phyloP scores from a whole-genome alignment of 805 yeast species.

The Maudiozyma bulderi region DNA sequence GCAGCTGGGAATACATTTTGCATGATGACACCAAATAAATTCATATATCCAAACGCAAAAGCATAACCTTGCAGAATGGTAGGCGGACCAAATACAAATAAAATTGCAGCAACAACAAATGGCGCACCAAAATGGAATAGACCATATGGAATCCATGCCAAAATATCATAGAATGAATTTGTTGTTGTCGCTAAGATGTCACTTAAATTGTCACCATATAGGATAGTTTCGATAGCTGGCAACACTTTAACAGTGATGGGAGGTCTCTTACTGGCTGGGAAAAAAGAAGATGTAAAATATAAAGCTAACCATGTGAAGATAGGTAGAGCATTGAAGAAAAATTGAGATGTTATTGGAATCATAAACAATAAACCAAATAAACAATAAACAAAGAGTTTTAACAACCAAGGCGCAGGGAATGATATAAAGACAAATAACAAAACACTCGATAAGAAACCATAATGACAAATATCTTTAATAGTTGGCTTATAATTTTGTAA shows the following conservation, averaged over 20 bases:
- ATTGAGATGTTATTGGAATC: conserved; percentile 74
- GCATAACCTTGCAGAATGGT: conserved; percentile 73
- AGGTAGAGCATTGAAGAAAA: conserved; percentile 75
- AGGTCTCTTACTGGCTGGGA: conserved; percentile 69
- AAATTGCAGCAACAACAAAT: conserved; percentile 66
- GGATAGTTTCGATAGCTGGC: conserved; percentile 85
- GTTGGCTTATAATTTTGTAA: conserved; percentile 37
- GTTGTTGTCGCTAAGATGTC: conserved; percentile 71
- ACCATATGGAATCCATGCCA: conserved; percentile 96
- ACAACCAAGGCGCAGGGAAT: conserved; percentile 44
- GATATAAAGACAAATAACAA: conserved; percentile 49
- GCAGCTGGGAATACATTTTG: conserved; percentile 88
- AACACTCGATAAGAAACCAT: conserved; percentile 41
- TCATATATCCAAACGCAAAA: conserved; percentile 93
- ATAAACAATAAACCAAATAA: conserved; percentile 39
- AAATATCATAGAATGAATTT: conserved; percentile 55
- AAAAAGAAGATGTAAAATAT: conserved; percentile 66
- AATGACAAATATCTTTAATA: conserved; percentile 42
- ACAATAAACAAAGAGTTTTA: conserved; percentile 27
- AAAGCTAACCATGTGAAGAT: conserved; percentile 78
- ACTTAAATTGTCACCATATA: conserved; percentile 84
- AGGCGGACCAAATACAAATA: conserved; percentile 89
- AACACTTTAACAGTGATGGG: conserved; percentile 81
- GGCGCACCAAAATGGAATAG: conserved; percentile 85
- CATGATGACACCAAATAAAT: conserved; percentile 69